Base-by-base conservation (phyloP, 2,329 filamentous ascomycete genomes). In the Microsporum audouinii region DNA sequence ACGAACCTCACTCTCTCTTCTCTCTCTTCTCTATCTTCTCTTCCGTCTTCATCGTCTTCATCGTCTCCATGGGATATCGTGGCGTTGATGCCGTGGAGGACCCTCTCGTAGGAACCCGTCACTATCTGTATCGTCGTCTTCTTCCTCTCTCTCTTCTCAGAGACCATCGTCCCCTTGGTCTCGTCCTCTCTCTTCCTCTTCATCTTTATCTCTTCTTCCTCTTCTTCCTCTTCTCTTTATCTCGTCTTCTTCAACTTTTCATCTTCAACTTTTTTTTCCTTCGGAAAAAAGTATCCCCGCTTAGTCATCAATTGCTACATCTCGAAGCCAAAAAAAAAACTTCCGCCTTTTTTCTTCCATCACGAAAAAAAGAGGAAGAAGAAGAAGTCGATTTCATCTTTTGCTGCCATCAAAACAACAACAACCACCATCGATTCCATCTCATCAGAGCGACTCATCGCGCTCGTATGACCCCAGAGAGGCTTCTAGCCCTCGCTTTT, bases 41-140 rank as follows among this genome's bases (percentile, higher is more conserved):
- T 14, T 5, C n/a, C 39, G 5, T 43, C 17, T 14, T 14, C 6
- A 7, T 43, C 17, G 5, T 23, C 39, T 43, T 43, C 39, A 43
- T 43, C 39, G 39, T 68, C 17, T 23, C 17, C 17, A 23, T 23
- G 57, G 65, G 70, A 65, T 69, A 71, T 29, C 81, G 84, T 84
- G n/a, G 88, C 91, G 5, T 88, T 89, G 68, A 96, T 81, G 63
- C 94, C 94, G 73, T 99, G 94, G 23, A 99, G 82, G 57, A 95
- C 85, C 65, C 91, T 84, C 71, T 99, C 94, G 76, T 99, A 99
- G 59, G 91, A 96, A 56, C 94, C 94, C 5, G 90, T 87, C 63
- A 97, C 82, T 66, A 99, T 87, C 74, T 97, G 94, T 62, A 97
- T 80, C n/a, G 87, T 86, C 66, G 84, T 49, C 51, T 53, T 65